Percentiles rank a stretch among this genome's conserved stretches.
phyloP scores from a whole-genome alignment of 2,329 filamentous ascomycete genomes.

The Beauveria sp. region DNA sequence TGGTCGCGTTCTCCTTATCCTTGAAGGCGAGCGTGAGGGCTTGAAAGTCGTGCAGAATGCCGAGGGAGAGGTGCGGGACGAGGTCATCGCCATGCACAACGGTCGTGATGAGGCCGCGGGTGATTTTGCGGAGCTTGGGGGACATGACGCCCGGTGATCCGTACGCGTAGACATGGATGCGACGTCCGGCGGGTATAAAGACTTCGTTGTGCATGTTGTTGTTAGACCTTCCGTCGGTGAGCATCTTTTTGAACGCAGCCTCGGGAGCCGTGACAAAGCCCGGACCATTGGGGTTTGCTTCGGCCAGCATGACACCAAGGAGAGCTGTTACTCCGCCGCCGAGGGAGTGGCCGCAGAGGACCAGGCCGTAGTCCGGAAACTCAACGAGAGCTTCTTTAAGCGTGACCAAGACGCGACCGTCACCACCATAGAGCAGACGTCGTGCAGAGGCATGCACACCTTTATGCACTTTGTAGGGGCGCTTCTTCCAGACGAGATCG shows the following conservation, averaged over 20 bases:
- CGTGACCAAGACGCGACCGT: constrained; percentile 58
- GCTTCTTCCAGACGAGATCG: constrained; percentile 54
- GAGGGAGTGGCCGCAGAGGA: constrained; percentile 62
- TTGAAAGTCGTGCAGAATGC: constrained; percentile 68
- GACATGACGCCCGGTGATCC: constrained; percentile 69
- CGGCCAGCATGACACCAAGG: constrained; percentile 62
- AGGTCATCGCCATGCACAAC: constrained; percentile 67
- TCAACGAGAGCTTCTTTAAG: constrained; percentile 58
- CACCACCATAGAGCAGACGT: constrained; percentile 58
- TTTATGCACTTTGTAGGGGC: constrained; percentile 63
- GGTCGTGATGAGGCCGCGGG: constrained; percentile 66
- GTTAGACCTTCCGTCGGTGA: constrained; percentile 25
- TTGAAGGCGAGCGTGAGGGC: constrained; percentile 66
- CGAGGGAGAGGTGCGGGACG: constrained; percentile 66
- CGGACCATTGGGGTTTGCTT: constrained; percentile 46
- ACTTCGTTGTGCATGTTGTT: constrained; percentile 27
- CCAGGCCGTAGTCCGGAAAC: constrained; percentile 61
- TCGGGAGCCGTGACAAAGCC: constrained; percentile 56
- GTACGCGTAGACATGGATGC: constrained; percentile 74
- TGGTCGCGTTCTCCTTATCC: constrained; percentile 59
- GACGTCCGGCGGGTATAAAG: constrained; percentile 56
- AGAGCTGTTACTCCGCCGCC: constrained; percentile 64
- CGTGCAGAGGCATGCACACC: constrained; percentile 66
- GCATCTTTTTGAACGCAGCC: constrained; percentile 33
- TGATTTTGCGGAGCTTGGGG: constrained; percentile 59